Conservation (phyloP, 73 alveolate species). For the Paraurostyla sp. region DNA sequence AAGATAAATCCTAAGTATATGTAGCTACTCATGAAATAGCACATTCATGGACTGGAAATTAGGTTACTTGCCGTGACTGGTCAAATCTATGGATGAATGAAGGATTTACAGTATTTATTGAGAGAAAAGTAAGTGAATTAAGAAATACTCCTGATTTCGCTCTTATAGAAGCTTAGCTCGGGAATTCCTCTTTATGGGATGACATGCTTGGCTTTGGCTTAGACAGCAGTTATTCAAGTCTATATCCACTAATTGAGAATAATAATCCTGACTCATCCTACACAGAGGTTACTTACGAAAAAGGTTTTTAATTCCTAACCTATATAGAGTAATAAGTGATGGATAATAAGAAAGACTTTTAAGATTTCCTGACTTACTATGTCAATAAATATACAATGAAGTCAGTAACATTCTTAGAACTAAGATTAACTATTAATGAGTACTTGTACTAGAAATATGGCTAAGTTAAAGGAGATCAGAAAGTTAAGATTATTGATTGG, state of each 20-base stretch:
- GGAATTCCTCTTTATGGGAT: slow-evolving; percentile 65
- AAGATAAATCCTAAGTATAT: slow-evolving; percentile 92
- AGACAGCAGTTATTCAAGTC: slow-evolving; percentile 65
- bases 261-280: slow-evolving; percentile 98
- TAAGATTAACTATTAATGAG: neutral
- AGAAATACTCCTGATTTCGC: slow-evolving; percentile 59
- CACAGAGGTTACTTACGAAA: slow-evolving; percentile 95
- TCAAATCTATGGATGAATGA: slow-evolving; percentile 96
- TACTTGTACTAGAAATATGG: neutral
- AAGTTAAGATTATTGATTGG: slow-evolving; percentile 84
- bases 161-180: slow-evolving; percentile 68
- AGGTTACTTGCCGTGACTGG: slow-evolving; percentile 97
- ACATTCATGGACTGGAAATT: slow-evolving; percentile 98
- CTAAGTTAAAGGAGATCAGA: neutral
- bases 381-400: slow-evolving; percentile 59
- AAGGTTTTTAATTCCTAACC: slow-evolving; percentile 92
- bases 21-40: slow-evolving; percentile 98
- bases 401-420: slow-evolving; percentile 66
- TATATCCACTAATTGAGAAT: slow-evolving; percentile 72
- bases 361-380: slow-evolving; percentile 76
- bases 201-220: slow-evolving; percentile 75
- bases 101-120: slow-evolving; percentile 81
- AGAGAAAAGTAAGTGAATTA: slow-evolving; percentile 72
- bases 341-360: slow-evolving; percentile 41
- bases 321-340: slow-evolving; percentile 88